Percentiles rank a stretch among this genome's conserved stretches.
Evolutionary conservation across 2,329 filamentous ascomycete species (phyloP).

Genomic region (Trichoderma atroviride): DNA sequence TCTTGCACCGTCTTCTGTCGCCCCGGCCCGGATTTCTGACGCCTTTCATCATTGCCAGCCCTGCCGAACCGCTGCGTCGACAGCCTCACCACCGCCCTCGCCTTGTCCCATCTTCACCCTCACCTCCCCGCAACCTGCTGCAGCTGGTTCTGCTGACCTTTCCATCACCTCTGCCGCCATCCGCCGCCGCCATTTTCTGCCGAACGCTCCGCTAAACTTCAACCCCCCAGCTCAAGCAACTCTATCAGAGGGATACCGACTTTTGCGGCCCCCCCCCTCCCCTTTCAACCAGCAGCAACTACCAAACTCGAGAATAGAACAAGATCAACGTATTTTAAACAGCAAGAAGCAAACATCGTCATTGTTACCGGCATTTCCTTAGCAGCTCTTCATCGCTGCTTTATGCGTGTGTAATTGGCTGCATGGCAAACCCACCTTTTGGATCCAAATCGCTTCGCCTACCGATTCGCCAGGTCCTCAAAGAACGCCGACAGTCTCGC

Average conservation of each 20-base stretch:
- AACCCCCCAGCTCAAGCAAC: constrained; percentile 14
- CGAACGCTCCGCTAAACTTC: constrained; percentile 24
- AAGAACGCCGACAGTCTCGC: constrained; percentile 21
- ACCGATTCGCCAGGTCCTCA: constrained; percentile 24
- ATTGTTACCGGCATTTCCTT: neutral
- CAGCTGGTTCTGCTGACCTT: constrained; percentile 24
- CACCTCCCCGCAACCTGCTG: constrained; percentile 19
- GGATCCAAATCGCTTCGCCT: constrained; percentile 26
- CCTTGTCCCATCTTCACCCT: neutral
- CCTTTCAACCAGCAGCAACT: constrained; percentile 17
- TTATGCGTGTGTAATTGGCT: constrained; percentile 27
- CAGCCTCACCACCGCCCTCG: neutral
- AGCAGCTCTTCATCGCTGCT: neutral
- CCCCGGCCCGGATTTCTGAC: constrained; percentile 18
- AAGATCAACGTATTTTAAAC: neutral
- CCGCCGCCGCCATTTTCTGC: constrained; percentile 24
- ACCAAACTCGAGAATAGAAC: neutral
- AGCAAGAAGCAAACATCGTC: neutral
- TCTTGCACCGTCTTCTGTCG: constrained; percentile 16
- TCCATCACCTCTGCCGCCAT: constrained; percentile 9
- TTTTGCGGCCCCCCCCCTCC: constrained; percentile 1
- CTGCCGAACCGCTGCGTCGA: neutral
- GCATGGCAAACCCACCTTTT: constrained; percentile 24
- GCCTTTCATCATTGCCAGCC: constrained; percentile 23
- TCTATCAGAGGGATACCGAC: constrained; percentile 17